Percentiles rank a stretch among this genome's conserved stretches.
Evolutionary conservation across 75 land plant species (phyloP).

Genomic region (Pseudotsuga menziesii): DNA sequence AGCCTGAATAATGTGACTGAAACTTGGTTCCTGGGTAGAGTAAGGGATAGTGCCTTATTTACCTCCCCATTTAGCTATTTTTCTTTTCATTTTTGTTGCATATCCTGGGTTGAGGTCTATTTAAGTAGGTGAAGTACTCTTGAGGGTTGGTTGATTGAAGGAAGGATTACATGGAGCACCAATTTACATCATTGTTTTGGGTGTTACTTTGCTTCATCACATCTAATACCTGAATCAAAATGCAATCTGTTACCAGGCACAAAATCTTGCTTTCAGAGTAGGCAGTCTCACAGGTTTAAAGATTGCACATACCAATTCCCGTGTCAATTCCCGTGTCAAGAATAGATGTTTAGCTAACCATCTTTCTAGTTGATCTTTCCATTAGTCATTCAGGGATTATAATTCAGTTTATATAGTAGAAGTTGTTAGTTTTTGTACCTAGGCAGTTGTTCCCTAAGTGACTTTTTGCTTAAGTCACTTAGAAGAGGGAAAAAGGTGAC

Average conservation of each 20-base stretch:
- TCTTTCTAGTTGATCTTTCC: not conserved
- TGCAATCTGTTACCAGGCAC: not conserved
- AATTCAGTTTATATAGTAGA: not conserved
- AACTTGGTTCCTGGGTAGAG: too few species aligned
- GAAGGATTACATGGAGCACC: not conserved
- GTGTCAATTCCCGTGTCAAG: too few species aligned
- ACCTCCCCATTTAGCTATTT: too few species aligned
- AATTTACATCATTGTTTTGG: not conserved
- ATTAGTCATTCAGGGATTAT: not conserved
- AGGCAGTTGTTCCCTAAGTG: too few species aligned
- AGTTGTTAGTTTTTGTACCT: too few species aligned
- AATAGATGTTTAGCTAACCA: not conserved
- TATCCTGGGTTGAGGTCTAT: too few species aligned
- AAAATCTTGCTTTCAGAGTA: not conserved
- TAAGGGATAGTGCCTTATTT: too few species aligned
- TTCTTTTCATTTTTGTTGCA: too few species aligned
- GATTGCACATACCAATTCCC: not conserved
- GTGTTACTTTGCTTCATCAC: not conserved
- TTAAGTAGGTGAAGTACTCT: too few species aligned
- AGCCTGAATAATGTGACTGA: too few species aligned
- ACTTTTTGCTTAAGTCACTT: too few species aligned
- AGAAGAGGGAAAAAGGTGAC: too few species aligned
- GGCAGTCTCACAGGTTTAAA: not conserved
- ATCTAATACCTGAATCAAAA: not conserved
- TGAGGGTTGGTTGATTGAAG: not conserved